These are phyloP conservation scores for Colletotrichum sp. DNA, from an alignment of 2,329 filamentous ascomycete species.

Conservation along the genomic window DNA sequence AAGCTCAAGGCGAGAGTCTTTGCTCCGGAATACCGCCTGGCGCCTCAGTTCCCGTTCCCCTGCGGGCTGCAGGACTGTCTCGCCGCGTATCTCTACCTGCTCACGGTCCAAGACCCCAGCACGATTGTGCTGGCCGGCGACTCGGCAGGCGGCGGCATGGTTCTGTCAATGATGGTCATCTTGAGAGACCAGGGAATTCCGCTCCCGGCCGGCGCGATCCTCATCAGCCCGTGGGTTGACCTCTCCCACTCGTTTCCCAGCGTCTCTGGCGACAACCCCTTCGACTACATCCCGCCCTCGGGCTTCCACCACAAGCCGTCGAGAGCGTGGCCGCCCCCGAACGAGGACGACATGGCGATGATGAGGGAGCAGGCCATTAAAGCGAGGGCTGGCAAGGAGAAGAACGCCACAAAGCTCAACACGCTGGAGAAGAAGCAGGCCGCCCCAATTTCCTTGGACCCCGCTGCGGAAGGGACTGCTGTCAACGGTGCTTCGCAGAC, in stretches of 20 bases:
- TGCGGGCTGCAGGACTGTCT: conserved; percentile 91
- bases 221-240: conserved; percentile 96
- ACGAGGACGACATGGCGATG: conserved; percentile 71
- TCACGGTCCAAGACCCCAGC: conserved; percentile 76
- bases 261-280: conserved; percentile 70
- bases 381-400: conserved; percentile 27
- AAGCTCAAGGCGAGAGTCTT: conserved; percentile 92
- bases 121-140: conserved; percentile 91
- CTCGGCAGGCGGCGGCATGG: conserved; percentile 92
- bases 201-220: conserved; percentile 84
- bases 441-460: conserved; percentile 29
- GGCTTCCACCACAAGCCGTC: conserved; percentile 94
- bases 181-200: conserved; percentile 84
- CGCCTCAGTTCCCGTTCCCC: conserved; percentile 95
- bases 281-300: conserved; percentile 87
- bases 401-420: conserved; percentile 24
- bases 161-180: conserved; percentile 78
- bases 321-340: conserved; percentile 89
- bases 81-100: conserved; percentile 83
- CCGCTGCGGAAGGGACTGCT: conserved; percentile 18
- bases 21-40: conserved; percentile 84
- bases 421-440: conserved; percentile 38
- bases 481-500: background rate
- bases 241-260: conserved; percentile 95
- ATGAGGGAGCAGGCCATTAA: conserved; percentile 58